phyloP scores from a whole-genome alignment of 176 grass and related monocot species.

The Eleusine indica region DNA sequence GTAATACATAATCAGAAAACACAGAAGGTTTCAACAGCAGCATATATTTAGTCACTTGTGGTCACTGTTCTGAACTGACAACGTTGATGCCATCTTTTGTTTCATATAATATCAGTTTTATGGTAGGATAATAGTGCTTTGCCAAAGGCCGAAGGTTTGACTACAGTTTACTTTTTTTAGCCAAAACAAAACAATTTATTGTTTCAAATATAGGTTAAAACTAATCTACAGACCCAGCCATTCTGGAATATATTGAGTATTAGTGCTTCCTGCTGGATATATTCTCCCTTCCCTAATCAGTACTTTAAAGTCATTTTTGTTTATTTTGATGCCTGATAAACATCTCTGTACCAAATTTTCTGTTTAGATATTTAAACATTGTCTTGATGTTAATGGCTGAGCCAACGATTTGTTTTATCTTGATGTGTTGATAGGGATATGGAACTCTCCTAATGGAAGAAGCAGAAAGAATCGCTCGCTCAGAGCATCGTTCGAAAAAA shows the following conservation, averaged over 20 bases:
- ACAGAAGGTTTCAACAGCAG: too few relatives aligned
- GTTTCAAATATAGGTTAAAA: neutral
- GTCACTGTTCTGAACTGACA: neutral
- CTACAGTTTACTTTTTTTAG: too few relatives aligned
- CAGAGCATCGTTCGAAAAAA: slow-evolving; percentile 83
- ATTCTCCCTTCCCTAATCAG: neutral
- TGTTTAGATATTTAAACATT: too few relatives aligned
- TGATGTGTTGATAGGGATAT: slow-evolving; percentile 57
- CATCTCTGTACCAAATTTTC: neutral
- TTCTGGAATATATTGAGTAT: neutral
- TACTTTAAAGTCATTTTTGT: too few relatives aligned
- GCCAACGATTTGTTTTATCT: neutral
- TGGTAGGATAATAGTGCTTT: too few relatives aligned
- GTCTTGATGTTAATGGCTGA: too few relatives aligned
- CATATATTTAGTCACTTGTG: neutral
- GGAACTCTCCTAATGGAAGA: slow-evolving; percentile 98
- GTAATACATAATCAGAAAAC: too few relatives aligned
- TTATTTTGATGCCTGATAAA: too few relatives aligned
- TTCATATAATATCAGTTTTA: too few relatives aligned
- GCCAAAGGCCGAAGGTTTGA: neutral
- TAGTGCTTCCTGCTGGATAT: neutral
- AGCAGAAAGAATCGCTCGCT: slow-evolving; percentile 87
- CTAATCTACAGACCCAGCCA: neutral
- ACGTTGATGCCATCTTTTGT: too few relatives aligned
- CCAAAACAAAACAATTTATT: neutral